Evolutionary conservation across 352 stramenopile species (phyloP).

Genomic region (Phytophthora syringae): DNA sequence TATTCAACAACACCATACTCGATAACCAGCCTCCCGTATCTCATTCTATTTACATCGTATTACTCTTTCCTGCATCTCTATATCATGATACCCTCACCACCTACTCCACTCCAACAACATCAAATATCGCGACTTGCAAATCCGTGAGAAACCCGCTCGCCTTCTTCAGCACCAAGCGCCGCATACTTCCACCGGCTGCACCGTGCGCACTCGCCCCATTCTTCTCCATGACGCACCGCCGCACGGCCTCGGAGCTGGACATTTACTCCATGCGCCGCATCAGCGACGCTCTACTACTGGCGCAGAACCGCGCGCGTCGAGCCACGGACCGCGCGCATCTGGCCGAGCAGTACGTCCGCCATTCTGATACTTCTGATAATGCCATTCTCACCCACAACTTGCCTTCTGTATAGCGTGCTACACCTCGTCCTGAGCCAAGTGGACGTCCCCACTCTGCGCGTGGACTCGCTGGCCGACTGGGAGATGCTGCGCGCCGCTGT

Average conservation of each 20-base stretch:
- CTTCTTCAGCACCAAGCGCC: slow-evolving; percentile 11
- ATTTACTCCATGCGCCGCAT: slow-evolving; percentile 69
- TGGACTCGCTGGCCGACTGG: slow-evolving; percentile 35
- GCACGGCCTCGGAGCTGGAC: slow-evolving; percentile 56
- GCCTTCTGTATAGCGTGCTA: slow-evolving; percentile 26
- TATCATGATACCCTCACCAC: background rate
- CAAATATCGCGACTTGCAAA: background rate
- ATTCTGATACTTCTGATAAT: slow-evolving; percentile 13
- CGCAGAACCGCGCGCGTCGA: slow-evolving; percentile 67
- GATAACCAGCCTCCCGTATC: no score
- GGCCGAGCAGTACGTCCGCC: slow-evolving; percentile 57
- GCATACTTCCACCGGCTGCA: slow-evolving; percentile 23
- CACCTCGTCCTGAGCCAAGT: slow-evolving; percentile 37
- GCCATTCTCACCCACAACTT: slow-evolving; percentile 3
- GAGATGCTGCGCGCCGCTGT: slow-evolving; percentile 34
- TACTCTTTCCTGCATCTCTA: no score
- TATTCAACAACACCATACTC: no score
- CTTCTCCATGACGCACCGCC: slow-evolving; percentile 33
- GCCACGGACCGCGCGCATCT: slow-evolving; percentile 69
- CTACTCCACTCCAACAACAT: background rate
- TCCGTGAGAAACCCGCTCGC: slow-evolving; percentile 3
- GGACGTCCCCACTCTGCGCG: slow-evolving; percentile 23
- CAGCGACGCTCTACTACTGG: slow-evolving; percentile 71
- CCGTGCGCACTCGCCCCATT: slow-evolving; percentile 3
- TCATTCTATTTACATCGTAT: no score